These are phyloP conservation scores for Candolleomyces efflorescens DNA, from an alignment of 768 basidiomycete genomes.

Conservation along the genomic window DNA sequence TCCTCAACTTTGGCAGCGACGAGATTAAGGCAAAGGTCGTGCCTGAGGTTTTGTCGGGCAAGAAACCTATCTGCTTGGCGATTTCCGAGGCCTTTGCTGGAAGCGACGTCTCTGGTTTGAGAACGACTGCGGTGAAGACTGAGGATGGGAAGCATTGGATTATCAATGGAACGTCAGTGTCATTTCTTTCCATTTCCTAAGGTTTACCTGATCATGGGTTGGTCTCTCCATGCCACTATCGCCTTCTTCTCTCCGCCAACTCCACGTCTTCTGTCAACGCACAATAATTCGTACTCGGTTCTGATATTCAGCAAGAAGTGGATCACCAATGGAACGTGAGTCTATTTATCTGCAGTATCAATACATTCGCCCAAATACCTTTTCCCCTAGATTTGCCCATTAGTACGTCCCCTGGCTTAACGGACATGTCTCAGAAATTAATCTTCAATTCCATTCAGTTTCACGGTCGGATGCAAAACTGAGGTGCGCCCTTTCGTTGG, in stretches of 20 bases:
- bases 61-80: slow-evolving; percentile 80
- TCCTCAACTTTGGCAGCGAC: slow-evolving; percentile 75
- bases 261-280: not conserved
- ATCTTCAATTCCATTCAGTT: slow-evolving; percentile 27
- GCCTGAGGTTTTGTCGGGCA: slow-evolving; percentile 63
- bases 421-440: not conserved
- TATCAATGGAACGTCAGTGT: slow-evolving; percentile 56
- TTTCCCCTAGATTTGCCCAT: slow-evolving; percentile 31
- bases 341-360: slow-evolving; percentile 4
- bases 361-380: not conserved
- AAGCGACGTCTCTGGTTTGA: slow-evolving; percentile 73
- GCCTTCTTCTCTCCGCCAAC: not conserved
- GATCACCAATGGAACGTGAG: slow-evolving; percentile 73
- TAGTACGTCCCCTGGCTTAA: slow-evolving; percentile 29
- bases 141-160: slow-evolving; percentile 80
- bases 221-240: not conserved
- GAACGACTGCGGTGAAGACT: slow-evolving; percentile 69
- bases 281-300: not conserved
- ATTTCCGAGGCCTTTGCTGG: slow-evolving; percentile 89
- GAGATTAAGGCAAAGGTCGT: slow-evolving; percentile 52
- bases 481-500: slow-evolving; percentile 28
- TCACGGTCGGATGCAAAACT: slow-evolving; percentile 65
- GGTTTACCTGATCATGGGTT: not conserved
- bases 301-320: slow-evolving; percentile 61
- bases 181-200: not conserved